phyloP scores from a whole-genome alignment of 768 basidiomycete species.

The Asterophora parasitica region DNA sequence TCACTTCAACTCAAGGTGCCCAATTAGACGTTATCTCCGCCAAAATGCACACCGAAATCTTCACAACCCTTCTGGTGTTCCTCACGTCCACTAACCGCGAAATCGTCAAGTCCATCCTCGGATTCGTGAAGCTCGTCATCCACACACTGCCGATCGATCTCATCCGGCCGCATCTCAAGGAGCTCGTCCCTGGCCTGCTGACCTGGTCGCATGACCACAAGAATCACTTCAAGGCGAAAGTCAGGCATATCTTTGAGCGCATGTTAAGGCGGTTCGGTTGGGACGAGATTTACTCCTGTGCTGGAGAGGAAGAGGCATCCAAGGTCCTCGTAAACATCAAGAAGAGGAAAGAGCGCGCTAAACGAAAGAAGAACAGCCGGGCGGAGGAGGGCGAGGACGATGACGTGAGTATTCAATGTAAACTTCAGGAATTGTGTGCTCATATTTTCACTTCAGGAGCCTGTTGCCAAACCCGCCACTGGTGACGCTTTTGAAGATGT shows the following conservation, averaged over 20 bases:
- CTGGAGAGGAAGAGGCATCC: conserved; percentile 72
- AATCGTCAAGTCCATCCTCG: conserved; percentile 94
- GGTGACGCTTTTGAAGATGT: conserved; percentile 97
- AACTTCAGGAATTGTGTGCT: not conserved
- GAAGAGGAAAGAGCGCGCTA: conserved; percentile 91
- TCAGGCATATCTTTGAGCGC: conserved; percentile 94
- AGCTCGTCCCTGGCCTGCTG: conserved; percentile 79
- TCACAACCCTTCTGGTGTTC: conserved; percentile 86
- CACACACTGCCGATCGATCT: conserved; percentile 74
- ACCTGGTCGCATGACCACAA: conserved; percentile 97
- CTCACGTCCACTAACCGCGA: conserved; percentile 92
- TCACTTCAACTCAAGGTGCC: not conserved
- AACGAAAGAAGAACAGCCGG: conserved; percentile 71
- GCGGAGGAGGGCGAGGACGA: conserved; percentile 60
- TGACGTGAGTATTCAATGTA: conserved; percentile 15
- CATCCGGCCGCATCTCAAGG: conserved; percentile 70
- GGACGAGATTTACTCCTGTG: conserved; percentile 73
- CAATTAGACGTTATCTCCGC: conserved; percentile 58
- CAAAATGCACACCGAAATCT: conserved; percentile 76
- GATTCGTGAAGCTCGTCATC: conserved; percentile 90
- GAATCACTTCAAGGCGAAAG: conserved; percentile 97
- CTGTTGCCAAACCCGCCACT: conserved; percentile 43
- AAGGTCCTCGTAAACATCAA: conserved; percentile 94
- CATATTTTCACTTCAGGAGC: conserved; percentile 27
- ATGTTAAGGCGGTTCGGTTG: conserved; percentile 89